Evolutionary conservation across 352 stramenopile genomes (phyloP), one percentile per base, ranked within the genome.

Genomic region (Phytopythium kandeliae): DNA sequence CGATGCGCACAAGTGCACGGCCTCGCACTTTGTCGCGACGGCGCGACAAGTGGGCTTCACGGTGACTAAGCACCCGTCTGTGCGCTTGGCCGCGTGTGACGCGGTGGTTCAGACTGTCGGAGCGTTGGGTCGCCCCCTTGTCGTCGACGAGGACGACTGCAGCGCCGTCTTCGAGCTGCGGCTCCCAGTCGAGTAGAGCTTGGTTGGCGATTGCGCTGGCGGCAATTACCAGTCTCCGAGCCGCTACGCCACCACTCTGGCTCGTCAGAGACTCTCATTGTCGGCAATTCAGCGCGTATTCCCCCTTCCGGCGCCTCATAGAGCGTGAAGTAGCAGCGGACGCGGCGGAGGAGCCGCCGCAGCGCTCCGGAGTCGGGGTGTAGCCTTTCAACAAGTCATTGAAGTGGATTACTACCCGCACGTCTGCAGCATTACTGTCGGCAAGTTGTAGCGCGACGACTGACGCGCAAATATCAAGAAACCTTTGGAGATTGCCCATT

Each of bases 131-230:
- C 53, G 65, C 2, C 42, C 41, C 4, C 63, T 81, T 51, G 54
- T 63, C 21, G 51, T 85, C 15, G 71, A 83, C 25, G 67, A 78
- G 15, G 67, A 82, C 53, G 74, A 85, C 28, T 71, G 53, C 53
- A 85, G 74, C 56, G 60, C 65, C 9, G 61, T 85, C 19, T 79
- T 81, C 37, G 71, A 83, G 61, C 52, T 85, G 19, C 72, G 48
- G 0, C 51, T 57, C 4, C 25, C 28, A 31, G 28, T 9, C 28
- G 28, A 31, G 28, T 31, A 31, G 28, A 31, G 28, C 28, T n/a
- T n/a, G n/a, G n/a, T n/a, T n/a, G 28, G 28, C 28, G 28, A 31
- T n/a, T n/a, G n/a, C n/a, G n/a, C n/a, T n/a, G n/a, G n/a, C n/a
- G n/a, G n/a, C n/a, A n/a, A n/a, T n/a, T n/a, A n/a, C n/a, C n/a